Base-by-base conservation (phyloP, 169 alveolate species). In the Sarcocystis neurona region DNA sequence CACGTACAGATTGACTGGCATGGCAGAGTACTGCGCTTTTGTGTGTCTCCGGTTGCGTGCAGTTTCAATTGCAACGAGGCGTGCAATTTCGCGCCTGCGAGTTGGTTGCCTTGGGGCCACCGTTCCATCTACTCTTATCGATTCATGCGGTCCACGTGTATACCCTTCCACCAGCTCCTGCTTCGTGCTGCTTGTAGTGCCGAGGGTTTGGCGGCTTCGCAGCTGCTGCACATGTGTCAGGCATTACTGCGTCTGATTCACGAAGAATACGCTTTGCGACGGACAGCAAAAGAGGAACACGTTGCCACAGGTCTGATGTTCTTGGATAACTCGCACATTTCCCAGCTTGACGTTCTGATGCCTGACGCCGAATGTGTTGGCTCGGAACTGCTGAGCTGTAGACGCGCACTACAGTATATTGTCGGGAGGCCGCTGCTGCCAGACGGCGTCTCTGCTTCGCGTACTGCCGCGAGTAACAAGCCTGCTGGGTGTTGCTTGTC, bases 41-140 rank as follows among this genome's bases (percentile, higher is more conserved):
- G 27, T n/a, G 44, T 10, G 32, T 78, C n/a, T n/a, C n/a, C n/a
- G n/a, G n/a, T n/a, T n/a, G n/a, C n/a, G n/a, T n/a, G 60, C 84
- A 72, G 88, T n/a, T 96, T 94, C 89, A 98, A 98, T 90, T 94
- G 98, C 88, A 98, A 98, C 84, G 99, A 98, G 92, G 99, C 99
- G 30, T 98, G 98, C 58, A 98, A 98, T 92, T 96, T 97, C 70
- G 99, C 98, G 10, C 96, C 98, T 12, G 95, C 94, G 4, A 92
- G 92, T 46, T 97, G 99, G 99, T 80, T 97, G 75, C 93, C 93
- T 74, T 92, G 94, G 93, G 97, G 97, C 41, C 86, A 92, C 79
- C 88, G 88, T 85, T 93, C 97, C 10, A 68, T 93, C 79, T 84
- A 88, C 46, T 84, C 92, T 70, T 95, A 94, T 87, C 94, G 93